A percentile compares a stretch with the other conserved stretches of the same genome.
Evolutionary conservation across 2,329 filamentous ascomycete genomes (phyloP).

Genomic region (Ilyonectria destructans): DNA sequence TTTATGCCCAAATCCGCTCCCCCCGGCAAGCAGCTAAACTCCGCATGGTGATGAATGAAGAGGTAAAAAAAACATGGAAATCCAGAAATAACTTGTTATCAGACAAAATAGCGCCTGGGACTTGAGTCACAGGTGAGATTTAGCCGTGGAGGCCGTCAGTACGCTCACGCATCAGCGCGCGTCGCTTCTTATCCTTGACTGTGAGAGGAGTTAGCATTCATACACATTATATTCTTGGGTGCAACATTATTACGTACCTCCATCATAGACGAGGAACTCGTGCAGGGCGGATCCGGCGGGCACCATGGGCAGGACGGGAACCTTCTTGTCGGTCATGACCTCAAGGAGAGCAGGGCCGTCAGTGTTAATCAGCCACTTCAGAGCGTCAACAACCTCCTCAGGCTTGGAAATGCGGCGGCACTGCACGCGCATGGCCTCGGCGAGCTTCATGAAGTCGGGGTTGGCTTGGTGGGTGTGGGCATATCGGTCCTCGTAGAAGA

Average conservation of each 20-base stretch:
- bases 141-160: constrained; percentile 67
- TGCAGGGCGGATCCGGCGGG: constrained; percentile 89
- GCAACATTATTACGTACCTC: constrained; percentile 48
- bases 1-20: constrained; percentile 27
- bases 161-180: constrained; percentile 77
- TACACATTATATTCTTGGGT: neutral
- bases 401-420: constrained; percentile 81
- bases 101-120: constrained; percentile 20
- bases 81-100: constrained; percentile 27
- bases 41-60: constrained; percentile 29
- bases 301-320: constrained; percentile 98
- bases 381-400: constrained; percentile 81
- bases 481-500: constrained; percentile 96
- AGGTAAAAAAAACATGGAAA: constrained; percentile 23
- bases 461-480: constrained; percentile 95
- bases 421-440: constrained; percentile 92
- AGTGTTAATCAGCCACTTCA: constrained; percentile 90
- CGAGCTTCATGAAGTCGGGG: constrained; percentile 94
- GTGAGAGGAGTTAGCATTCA: constrained; percentile 55
- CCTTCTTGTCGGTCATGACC: constrained; percentile 91
- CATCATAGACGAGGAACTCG: constrained; percentile 79
- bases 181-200: constrained; percentile 79
- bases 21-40: constrained; percentile 26
- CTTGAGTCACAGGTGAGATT: constrained; percentile 1
- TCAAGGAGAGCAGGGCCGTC: constrained; percentile 96